These are phyloP conservation scores for Solanum chmielewskii DNA, from an alignment of 257 asterid genomes.

Conservation along the genomic window DNA sequence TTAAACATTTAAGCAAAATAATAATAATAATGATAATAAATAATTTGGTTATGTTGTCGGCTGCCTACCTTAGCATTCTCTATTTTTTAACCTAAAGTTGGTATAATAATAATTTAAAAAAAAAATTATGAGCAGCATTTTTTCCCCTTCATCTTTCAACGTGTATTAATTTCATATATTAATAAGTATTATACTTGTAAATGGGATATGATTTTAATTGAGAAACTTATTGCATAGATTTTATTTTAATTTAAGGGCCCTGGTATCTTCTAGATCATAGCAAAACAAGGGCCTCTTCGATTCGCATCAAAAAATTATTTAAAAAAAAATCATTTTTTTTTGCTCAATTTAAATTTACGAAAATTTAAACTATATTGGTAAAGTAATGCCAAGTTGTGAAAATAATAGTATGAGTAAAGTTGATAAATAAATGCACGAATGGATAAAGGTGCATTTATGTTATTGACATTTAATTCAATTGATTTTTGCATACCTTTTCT, in stretches of 20 bases:
- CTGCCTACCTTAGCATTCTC: neutral
- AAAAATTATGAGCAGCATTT: neutral
- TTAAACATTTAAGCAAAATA: neutral
- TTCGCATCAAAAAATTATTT: too few species aligned
- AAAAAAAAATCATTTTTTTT: too few species aligned
- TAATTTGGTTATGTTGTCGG: neutral
- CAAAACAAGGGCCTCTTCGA: neutral
- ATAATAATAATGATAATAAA: neutral
- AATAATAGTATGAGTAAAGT: neutral
- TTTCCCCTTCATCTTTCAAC: neutral
- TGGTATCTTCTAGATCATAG: neutral
- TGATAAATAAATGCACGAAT: constrained; percentile 8
- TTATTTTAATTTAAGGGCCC: neutral
- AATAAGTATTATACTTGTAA: neutral
- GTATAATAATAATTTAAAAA: neutral
- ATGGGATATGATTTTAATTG: neutral
- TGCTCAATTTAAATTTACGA: too few species aligned
- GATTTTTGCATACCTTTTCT: neutral
- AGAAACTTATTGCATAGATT: neutral
- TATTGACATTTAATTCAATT: neutral
- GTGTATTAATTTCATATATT: neutral
- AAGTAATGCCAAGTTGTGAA: neutral
- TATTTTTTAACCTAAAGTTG: neutral
- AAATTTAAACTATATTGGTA: neutral
- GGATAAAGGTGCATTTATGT: constrained; percentile 18